Evolutionary conservation across 441 rosid genomes (phyloP).

Genomic region (Brassica balearica): DNA sequence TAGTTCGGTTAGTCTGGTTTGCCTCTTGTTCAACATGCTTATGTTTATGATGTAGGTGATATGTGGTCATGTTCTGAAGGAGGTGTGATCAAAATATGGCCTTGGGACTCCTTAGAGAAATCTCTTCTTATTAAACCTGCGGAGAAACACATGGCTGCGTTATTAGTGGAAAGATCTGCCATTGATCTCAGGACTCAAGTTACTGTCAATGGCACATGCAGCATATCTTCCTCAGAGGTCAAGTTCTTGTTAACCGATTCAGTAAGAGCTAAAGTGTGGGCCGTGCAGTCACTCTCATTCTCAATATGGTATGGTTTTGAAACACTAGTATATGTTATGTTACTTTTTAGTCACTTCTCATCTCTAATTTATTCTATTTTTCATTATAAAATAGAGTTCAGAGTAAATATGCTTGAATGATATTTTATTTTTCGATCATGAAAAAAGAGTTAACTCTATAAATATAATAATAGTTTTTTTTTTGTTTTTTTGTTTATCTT

Average conservation of each 20-base stretch:
- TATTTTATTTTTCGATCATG: too few relatives aligned
- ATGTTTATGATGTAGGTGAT: constrained; percentile 63
- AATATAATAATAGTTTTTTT: too few relatives aligned
- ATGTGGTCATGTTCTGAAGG: constrained; percentile 95
- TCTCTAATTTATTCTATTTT: too few relatives aligned
- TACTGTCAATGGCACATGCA: constrained; percentile 82
- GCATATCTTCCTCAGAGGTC: constrained; percentile 82
- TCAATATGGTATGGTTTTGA: constrained; percentile 67
- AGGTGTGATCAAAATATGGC: constrained; percentile 86
- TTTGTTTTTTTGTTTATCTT: too few relatives aligned
- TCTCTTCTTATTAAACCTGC: constrained; percentile 79
- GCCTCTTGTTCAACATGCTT: background rate
- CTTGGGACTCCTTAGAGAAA: constrained; percentile 93
- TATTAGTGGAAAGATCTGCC: constrained; percentile 87
- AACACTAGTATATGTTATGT: background rate
- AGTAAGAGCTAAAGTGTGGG: constrained; percentile 85
- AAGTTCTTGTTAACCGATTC: constrained; percentile 74
- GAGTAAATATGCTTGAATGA: too few relatives aligned
- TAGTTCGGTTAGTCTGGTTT: too few relatives aligned
- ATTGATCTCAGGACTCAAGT: constrained; percentile 93
- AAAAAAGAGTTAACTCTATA: too few relatives aligned
- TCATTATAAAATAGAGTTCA: too few relatives aligned
- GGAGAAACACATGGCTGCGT: constrained; percentile 96
- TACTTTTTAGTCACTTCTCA: background rate
- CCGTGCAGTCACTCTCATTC: constrained; percentile 76